These are phyloP conservation scores for Waltiozyma solani DNA, from an alignment of 1,139 yeast species.

Conservation along the genomic window DNA sequence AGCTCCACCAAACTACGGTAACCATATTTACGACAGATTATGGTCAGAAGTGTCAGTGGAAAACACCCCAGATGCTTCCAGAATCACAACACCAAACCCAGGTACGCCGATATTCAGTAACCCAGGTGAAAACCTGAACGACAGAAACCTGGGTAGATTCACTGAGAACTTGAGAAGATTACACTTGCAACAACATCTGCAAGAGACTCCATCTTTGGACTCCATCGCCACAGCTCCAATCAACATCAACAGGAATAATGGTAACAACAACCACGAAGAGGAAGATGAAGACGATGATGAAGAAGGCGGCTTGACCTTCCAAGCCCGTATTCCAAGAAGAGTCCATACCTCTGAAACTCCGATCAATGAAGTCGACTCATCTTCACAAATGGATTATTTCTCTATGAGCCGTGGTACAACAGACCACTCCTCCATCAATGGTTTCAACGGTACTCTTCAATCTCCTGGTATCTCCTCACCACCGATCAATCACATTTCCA, in stretches of 20 bases:
- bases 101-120: slow-evolving; percentile 9
- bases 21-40: slow-evolving; percentile 75
- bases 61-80: slow-evolving; percentile 22
- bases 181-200: slow-evolving; percentile 34
- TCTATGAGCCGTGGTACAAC: neutral
- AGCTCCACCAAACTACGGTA: slow-evolving; percentile 89
- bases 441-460: too few relatives aligned
- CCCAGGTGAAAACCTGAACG: slow-evolving; percentile 12
- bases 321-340: slow-evolving; percentile 3
- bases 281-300: slow-evolving; percentile 17
- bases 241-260: neutral
- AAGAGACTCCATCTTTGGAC: slow-evolving; percentile 15
- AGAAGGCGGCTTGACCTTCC: slow-evolving; percentile 11
- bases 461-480: slow-evolving; percentile 40
- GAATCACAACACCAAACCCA: slow-evolving; percentile 20
- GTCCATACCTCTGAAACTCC: slow-evolving; percentile 15
- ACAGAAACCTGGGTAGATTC: slow-evolving; percentile 23
- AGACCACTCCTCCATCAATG: too few relatives aligned
- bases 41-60: slow-evolving; percentile 50
- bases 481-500: slow-evolving; percentile 44
- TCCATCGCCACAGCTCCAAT: slow-evolving; percentile 8
- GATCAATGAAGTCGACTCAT: slow-evolving; percentile 10
- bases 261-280: slow-evolving; percentile 4
- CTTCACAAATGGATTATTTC: slow-evolving; percentile 6
- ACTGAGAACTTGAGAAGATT: slow-evolving; percentile 45